phyloP scores from a whole-genome alignment of 306 rosid genomes.

The Sphenostylis stenocarpa region DNA sequence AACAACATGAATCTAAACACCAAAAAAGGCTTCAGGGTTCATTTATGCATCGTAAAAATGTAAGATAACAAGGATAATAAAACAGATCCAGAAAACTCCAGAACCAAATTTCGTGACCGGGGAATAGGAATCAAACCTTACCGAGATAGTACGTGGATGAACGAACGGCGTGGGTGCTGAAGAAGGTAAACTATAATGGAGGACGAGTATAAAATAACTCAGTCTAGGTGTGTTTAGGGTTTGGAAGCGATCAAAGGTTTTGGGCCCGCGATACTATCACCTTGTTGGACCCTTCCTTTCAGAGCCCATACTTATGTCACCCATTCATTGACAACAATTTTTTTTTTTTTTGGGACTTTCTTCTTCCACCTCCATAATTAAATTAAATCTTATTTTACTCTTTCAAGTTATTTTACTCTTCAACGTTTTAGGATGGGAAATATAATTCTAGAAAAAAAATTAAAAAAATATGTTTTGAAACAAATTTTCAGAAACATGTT shows the following conservation, averaged over 20 bases:
- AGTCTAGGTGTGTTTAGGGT: slow-evolving; percentile 17
- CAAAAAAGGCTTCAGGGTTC: not conserved
- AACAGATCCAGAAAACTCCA: not conserved
- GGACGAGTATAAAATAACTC: not conserved
- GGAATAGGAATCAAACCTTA: slow-evolving; percentile 25
- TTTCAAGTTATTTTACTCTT: too few relatives aligned
- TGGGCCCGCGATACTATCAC: not conserved
- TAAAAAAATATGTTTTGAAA: too few relatives aligned
- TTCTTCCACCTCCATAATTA: too few relatives aligned
- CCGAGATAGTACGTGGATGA: not conserved
- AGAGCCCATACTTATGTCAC: not conserved
- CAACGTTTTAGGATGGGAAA: too few relatives aligned
- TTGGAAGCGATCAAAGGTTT: not conserved
- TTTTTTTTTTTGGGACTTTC: too few relatives aligned
- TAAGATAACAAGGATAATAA: not conserved
- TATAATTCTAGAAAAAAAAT: too few relatives aligned
- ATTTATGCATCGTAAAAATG: not conserved
- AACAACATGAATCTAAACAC: not conserved
- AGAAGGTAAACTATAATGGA: not conserved
- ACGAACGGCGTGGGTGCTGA: slow-evolving; percentile 29
- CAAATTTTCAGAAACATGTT: too few relatives aligned
- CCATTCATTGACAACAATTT: too few relatives aligned
- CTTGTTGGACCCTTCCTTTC: not conserved
- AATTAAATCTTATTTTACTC: too few relatives aligned
- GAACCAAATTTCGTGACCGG: not conserved